phyloP scores from a whole-genome alignment of 2,329 filamentous ascomycete genomes.

The Beauveria bassiana region DNA sequence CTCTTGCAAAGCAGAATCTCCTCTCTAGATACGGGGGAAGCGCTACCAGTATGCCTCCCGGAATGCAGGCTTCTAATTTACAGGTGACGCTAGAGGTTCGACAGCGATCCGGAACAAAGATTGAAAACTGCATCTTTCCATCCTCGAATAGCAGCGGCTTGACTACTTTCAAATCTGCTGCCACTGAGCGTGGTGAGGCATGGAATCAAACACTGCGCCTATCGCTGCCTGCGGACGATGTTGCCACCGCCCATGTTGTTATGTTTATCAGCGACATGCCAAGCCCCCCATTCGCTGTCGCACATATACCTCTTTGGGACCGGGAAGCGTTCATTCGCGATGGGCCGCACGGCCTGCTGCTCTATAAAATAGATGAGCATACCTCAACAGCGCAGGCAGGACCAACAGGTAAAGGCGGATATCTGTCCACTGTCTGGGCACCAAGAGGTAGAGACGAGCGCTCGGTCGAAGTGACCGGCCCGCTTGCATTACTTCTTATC shows the following conservation, averaged over 20 bases:
- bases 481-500: slow-evolving; percentile 69
- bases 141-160: slow-evolving; percentile 72
- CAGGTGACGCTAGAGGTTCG: slow-evolving; percentile 88
- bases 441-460: slow-evolving; percentile 58
- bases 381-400: slow-evolving; percentile 61
- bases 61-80: slow-evolving; percentile 61
- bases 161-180: slow-evolving; percentile 83
- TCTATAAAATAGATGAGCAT: slow-evolving; percentile 89
- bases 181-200: slow-evolving; percentile 66
- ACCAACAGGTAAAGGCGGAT: slow-evolving; percentile 69
- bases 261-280: slow-evolving; percentile 85
- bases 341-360: slow-evolving; percentile 67
- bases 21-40: slow-evolving; percentile 64
- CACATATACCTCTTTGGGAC: slow-evolving; percentile 91
- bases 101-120: slow-evolving; percentile 65
- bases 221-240: slow-evolving; percentile 69
- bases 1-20: slow-evolving; percentile 67
- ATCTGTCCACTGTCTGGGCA: slow-evolving; percentile 77
- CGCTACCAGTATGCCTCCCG: slow-evolving; percentile 59
- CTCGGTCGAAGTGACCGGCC: slow-evolving; percentile 68
- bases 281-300: slow-evolving; percentile 80
- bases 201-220: slow-evolving; percentile 89
- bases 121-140: slow-evolving; percentile 81
- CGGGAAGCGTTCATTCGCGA: slow-evolving; percentile 84
- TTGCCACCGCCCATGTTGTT: slow-evolving; percentile 75